Base-by-base conservation (phyloP, 768 basidiomycete species). In the Porphyrellus cyaneotinctus region DNA sequence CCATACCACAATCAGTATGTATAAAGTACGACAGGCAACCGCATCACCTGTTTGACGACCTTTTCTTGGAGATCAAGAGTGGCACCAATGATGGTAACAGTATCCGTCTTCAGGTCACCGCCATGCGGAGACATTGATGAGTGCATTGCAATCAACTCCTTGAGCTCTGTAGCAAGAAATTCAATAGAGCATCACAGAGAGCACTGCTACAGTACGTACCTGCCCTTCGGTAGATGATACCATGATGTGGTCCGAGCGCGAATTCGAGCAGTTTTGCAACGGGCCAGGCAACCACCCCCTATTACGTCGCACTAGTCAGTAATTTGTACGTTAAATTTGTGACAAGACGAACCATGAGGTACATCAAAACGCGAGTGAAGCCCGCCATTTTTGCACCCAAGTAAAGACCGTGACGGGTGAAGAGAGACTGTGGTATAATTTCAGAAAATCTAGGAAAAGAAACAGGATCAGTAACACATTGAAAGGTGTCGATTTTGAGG, bases 401-500 rank as follows among this genome's bases (percentile, higher is more conserved):
- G 60, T 87, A 89, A 6, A 95, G 78, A 20, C 93, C 93, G 74
- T 92, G 87, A 33, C 92, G 87, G 20, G 90, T 90, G 69, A 90
- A 95, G n/a, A 95, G 74, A 2, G 89, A 90, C 64, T 95, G 92
- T 0, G 92, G 92, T 56, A 95, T 94, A 57, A 95, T 91, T 72
- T 95, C 91, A 23, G 91, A 75, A 66, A 94, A 95, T 53, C 91
- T 94, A 60, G 33, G 36, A 38, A 43, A 35, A 49, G 6, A 10
- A n/a, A 46, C 12, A 24, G 17, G 24, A 36, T 59, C 26, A 63
- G 49, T 13, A 30, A 43, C 13, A n/a, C n/a, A n/a, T n/a, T n/a
- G n/a, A n/a, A n/a, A n/a, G n/a, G 26, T 28, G 4, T 28, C 26
- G 26, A 28, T 9, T 28, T 28, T 28, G 26, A 28, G 9, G 26